Conservation (phyloP, 2,329 filamentous ascomycete species). For the Harringtonia lauricola region DNA sequence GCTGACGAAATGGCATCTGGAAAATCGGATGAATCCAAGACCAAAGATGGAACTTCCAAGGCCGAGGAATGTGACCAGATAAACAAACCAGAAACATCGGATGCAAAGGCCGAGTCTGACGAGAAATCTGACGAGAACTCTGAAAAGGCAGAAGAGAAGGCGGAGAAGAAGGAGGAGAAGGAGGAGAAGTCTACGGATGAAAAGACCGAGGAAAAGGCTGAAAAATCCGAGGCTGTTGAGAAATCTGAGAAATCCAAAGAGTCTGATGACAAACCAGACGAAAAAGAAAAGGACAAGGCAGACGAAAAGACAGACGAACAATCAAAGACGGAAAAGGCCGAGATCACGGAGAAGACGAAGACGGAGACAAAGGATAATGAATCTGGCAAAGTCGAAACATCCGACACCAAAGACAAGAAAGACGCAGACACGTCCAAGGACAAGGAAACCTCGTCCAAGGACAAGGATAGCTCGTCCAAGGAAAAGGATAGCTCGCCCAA, state of each 20-base stretch:
- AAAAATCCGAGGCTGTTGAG: not conserved
- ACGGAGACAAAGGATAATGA: too few species aligned
- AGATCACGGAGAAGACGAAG: too few species aligned
- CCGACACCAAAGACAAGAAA: not conserved
- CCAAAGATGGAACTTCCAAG: too few species aligned
- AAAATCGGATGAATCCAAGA: too few species aligned
- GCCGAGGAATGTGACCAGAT: too few species aligned
- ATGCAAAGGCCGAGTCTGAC: not conserved
- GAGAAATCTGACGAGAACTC: not conserved
- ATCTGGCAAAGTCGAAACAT: too few species aligned
- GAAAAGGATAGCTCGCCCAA: conserved; percentile 1
- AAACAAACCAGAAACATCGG: not conserved
- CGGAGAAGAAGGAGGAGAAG: not conserved
- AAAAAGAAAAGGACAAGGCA: too few species aligned
- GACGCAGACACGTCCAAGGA: not conserved
- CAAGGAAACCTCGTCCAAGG: not conserved
- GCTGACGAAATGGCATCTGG: too few species aligned
- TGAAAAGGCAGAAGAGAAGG: not conserved
- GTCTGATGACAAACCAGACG: too few species aligned
- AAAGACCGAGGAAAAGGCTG: not conserved
- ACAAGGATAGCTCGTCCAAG: not conserved
- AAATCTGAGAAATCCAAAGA: not conserved
- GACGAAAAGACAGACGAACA: too few species aligned
- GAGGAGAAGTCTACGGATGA: not conserved
- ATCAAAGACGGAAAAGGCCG: too few species aligned